Conservation (phyloP, 768 basidiomycete genomes). For the Suillus sp. region DNA sequence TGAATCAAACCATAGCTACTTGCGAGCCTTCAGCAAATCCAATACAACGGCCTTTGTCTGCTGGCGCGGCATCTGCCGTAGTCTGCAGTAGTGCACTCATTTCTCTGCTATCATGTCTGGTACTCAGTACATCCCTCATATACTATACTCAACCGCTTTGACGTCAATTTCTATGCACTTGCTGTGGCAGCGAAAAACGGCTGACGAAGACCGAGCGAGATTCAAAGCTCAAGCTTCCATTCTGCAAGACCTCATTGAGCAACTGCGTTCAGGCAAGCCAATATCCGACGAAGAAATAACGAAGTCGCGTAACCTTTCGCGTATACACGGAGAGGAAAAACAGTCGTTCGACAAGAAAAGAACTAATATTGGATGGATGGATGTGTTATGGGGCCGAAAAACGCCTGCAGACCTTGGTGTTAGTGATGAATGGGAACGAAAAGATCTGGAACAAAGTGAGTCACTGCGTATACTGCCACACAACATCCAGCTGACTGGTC, state of each 20-base stretch:
- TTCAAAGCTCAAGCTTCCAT: slow-evolving; percentile 61
- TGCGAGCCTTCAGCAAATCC: neutral
- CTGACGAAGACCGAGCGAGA: slow-evolving; percentile 56
- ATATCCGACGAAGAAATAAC: slow-evolving; percentile 54
- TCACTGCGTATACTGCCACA: slow-evolving; percentile 7
- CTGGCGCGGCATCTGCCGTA: neutral
- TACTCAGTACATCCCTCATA: slow-evolving; percentile 58
- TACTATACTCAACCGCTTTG: slow-evolving; percentile 65
- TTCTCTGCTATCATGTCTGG: slow-evolving; percentile 23
- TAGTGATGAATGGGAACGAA: slow-evolving; percentile 40
- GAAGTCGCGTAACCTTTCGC: slow-evolving; percentile 56
- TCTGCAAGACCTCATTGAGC: slow-evolving; percentile 57
- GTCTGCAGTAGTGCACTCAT: neutral
- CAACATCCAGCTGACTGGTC: neutral
- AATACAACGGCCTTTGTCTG: no score
- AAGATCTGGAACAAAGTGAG: slow-evolving; percentile 43
- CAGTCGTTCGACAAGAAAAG: slow-evolving; percentile 3
- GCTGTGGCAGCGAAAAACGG: slow-evolving; percentile 50
- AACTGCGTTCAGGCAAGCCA: slow-evolving; percentile 48
- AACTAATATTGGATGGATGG: slow-evolving; percentile 47
- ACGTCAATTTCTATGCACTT: slow-evolving; percentile 71
- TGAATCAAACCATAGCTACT: neutral
- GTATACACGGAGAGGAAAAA: slow-evolving; percentile 31
- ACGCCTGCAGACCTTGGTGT: slow-evolving; percentile 9
- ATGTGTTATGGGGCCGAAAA: slow-evolving; percentile 50